A percentile compares a stretch with the other conserved stretches of the same genome.
Evolutionary conservation across 2,329 filamentous ascomycete genomes (phyloP).

Genomic region (Hymenoscyphus fraxineus): DNA sequence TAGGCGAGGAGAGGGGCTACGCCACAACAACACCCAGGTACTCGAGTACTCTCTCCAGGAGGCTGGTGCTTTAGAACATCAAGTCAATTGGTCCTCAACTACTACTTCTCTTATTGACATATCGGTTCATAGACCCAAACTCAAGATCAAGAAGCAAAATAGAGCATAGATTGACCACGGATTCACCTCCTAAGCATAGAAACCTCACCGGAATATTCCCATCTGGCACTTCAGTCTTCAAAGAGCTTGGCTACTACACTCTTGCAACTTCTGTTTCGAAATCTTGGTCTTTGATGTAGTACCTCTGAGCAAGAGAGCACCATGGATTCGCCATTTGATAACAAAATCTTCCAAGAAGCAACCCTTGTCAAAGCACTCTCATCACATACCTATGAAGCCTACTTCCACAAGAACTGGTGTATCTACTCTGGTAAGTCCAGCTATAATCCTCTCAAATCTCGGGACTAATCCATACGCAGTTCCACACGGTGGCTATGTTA

Average conservation of each 20-base stretch:
- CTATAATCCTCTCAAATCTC: background rate
- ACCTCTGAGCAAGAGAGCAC: background rate
- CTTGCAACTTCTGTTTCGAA: background rate
- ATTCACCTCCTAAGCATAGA: background rate
- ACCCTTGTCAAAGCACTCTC: conserved; percentile 45
- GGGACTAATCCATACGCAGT: conserved; percentile 44
- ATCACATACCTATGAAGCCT: conserved; percentile 55
- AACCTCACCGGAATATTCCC: background rate
- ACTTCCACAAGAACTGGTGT: conserved; percentile 57
- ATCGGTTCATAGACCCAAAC: background rate
- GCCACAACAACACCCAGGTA: background rate
- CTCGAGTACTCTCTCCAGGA: background rate
- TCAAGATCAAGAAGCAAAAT: background rate
- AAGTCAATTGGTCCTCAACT: background rate
- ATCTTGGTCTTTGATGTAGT: background rate
- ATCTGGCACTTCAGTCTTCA: background rate
- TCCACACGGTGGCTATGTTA: conserved; percentile 68
- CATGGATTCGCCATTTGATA: background rate
- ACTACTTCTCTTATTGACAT: background rate
- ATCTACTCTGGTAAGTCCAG: conserved; percentile 55
- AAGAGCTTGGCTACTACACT: background rate
- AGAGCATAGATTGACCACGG: background rate
- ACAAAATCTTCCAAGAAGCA: conserved; percentile 42
- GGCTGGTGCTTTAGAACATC: background rate
- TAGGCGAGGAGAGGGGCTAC: background rate